Evolutionary conservation across 805 yeast genomes (phyloP).

Genomic region (Saturnispora silvae): DNA sequence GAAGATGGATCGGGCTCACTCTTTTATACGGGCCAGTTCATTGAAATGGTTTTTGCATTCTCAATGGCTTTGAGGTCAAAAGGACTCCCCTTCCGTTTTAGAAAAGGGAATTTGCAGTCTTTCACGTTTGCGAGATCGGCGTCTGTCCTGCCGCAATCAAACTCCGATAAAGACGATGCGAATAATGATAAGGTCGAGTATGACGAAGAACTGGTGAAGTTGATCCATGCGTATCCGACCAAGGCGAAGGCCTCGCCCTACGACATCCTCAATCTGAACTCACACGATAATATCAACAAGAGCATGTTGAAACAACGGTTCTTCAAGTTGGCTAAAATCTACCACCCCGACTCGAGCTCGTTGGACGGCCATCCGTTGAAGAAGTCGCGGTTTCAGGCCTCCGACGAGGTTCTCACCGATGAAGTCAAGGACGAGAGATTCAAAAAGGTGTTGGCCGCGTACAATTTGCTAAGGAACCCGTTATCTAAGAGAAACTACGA

Average conservation of each 20-base stretch:
- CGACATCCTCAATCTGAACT: conserved; percentile 44
- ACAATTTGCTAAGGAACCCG: conserved; percentile 41
- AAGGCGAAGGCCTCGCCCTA: conserved; percentile 52
- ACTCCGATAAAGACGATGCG: not conserved
- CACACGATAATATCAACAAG: conserved; percentile 26
- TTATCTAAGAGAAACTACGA: conserved; percentile 36
- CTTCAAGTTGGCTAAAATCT: conserved; percentile 54
- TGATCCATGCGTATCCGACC: conserved; percentile 34
- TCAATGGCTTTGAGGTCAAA: too few species aligned
- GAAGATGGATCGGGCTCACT: not conserved
- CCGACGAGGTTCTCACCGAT: conserved; percentile 10
- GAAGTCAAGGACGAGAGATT: conserved; percentile 35
- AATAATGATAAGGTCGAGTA: too few species aligned
- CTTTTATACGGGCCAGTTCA: too few species aligned
- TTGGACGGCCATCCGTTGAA: conserved; percentile 16
- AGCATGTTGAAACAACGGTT: conserved; percentile 38
- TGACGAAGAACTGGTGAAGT: conserved; percentile 19
- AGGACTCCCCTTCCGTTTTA: too few species aligned
- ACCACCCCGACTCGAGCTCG: conserved; percentile 61
- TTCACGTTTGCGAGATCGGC: too few species aligned
- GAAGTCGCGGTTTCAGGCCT: conserved; percentile 1
- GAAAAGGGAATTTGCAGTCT: too few species aligned
- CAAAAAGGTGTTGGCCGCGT: conserved; percentile 47
- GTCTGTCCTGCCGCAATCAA: not conserved
- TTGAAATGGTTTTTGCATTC: too few species aligned